phyloP scores from a whole-genome alignment of 768 basidiomycete genomes.

The Coprinellus micaceus region DNA sequence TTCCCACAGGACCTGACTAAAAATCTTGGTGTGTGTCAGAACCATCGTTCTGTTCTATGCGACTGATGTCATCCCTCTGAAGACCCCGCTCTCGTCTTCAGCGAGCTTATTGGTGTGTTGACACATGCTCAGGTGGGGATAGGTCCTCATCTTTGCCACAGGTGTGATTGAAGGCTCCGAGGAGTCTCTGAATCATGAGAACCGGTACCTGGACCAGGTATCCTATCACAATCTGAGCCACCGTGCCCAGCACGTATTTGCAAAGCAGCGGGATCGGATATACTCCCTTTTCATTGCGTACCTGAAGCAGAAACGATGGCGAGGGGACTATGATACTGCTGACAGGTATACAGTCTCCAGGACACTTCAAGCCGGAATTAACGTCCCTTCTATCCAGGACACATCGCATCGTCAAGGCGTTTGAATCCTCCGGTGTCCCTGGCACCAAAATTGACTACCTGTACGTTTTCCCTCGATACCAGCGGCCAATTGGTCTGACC shows the following conservation, averaged over 20 bases:
- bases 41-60: background rate
- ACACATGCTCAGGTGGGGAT: background rate
- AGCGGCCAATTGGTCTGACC: background rate
- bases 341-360: conserved; percentile 48
- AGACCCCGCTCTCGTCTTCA: conserved; percentile 64
- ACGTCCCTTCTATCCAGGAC: conserved; percentile 33
- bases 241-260: conserved; percentile 54
- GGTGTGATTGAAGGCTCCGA: conserved; percentile 74
- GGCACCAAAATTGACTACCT: conserved; percentile 52
- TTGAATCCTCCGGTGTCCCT: conserved; percentile 29
- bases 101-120: conserved; percentile 58
- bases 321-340: conserved; percentile 52
- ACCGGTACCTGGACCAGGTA: conserved; percentile 38
- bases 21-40: conserved; percentile 41
- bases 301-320: conserved; percentile 38
- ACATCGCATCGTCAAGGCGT: conserved; percentile 40
- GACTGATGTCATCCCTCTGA: background rate
- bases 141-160: conserved; percentile 14
- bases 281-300: conserved; percentile 57
- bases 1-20: conserved; percentile 50
- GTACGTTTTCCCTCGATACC: conserved; percentile 30
- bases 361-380: background rate
- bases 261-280: conserved; percentile 42
- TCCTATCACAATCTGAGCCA: conserved; percentile 48
- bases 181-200: conserved; percentile 31